Evolutionary conservation across 768 basidiomycete genomes (phyloP), one percentile per base, ranked within the genome.

Genomic region (Lactarius pseudohatsudake): DNA sequence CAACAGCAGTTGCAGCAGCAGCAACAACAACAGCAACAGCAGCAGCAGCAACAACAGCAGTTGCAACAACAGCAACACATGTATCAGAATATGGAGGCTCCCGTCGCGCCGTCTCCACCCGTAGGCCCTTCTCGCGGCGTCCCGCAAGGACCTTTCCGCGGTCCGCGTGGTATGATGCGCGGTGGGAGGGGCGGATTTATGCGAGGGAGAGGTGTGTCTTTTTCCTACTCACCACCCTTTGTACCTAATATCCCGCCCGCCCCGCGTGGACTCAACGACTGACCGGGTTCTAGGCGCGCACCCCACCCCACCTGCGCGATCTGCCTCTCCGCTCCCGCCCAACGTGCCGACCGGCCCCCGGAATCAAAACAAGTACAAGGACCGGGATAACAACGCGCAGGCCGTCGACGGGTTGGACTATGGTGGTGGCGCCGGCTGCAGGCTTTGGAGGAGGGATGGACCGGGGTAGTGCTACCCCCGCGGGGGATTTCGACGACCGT

Each of bases 361-460:
- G 54, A 93, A 93, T 75, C 90, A 91, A 76, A 91, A 91, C 74
- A 92, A 92, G 74, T 94, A 94, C 79, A 94, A 93, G 80, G 92
- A 94, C 75, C 83, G 91, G 50, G 92, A 94, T 73, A 87, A 86
- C 18, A 91, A 91, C 72, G 89, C 90, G 1, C 89, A 91, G 66
- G 91, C 91, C 32, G 90, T 92, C 15, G 92, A 94, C 73, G 92
- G 92, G n/a, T 76, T 94, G 72, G 92, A 94, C 74, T 94, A 94
- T 71, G 92, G 91, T 2, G 91, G 87, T 5, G 76, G 76, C 6
- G 73, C 71, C 4, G 73, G 69, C n/a, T 6, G 75, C 69, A 2
- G 69, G 62, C 7, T 63, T 63, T 22, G 66, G 26, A n/a, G 66
- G 26, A n/a, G 66, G 38, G 13, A 59, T 59, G 9, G 72, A 72